Conservation (phyloP, 345 rosid species). For the Turnera subulata region DNA sequence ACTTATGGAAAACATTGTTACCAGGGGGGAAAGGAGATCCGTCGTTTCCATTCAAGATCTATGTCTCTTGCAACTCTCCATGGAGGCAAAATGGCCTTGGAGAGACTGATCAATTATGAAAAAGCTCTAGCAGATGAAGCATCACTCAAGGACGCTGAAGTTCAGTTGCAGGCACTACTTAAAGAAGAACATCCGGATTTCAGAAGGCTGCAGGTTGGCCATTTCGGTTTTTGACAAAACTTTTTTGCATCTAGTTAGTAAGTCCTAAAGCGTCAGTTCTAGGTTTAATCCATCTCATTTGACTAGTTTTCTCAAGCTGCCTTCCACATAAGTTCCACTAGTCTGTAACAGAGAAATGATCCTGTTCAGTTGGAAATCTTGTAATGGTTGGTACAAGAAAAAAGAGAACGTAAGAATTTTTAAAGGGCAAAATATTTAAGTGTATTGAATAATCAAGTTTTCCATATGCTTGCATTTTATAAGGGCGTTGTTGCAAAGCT, state of each 20-base stretch:
- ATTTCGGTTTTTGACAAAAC: not conserved
- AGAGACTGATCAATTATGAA: constrained; percentile 50
- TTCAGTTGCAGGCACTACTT: constrained; percentile 27
- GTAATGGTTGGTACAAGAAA: too few relatives aligned
- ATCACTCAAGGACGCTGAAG: constrained; percentile 22
- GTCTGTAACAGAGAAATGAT: too few relatives aligned
- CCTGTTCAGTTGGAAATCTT: too few relatives aligned
- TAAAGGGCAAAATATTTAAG: not conserved
- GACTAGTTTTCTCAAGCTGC: too few relatives aligned
- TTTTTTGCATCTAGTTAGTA: not conserved
- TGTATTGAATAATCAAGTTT: not conserved
- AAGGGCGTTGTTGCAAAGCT: constrained; percentile 37
- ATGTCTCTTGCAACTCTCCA: constrained; percentile 46
- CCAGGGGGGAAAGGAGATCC: constrained; percentile 17
- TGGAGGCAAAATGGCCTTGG: constrained; percentile 50
- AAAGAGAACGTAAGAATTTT: too few relatives aligned
- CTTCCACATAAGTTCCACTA: too few relatives aligned
- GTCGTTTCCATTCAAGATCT: constrained; percentile 25
- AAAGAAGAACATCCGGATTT: constrained; percentile 29
- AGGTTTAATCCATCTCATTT: too few relatives aligned
- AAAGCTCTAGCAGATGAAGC: constrained; percentile 29
- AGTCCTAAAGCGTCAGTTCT: not conserved
- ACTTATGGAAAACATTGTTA: constrained; percentile 29
- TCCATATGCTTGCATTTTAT: not conserved
- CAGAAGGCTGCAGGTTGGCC: constrained; percentile 45